Conservation (phyloP, 345 rosid genomes). For the Mangifera indica region DNA sequence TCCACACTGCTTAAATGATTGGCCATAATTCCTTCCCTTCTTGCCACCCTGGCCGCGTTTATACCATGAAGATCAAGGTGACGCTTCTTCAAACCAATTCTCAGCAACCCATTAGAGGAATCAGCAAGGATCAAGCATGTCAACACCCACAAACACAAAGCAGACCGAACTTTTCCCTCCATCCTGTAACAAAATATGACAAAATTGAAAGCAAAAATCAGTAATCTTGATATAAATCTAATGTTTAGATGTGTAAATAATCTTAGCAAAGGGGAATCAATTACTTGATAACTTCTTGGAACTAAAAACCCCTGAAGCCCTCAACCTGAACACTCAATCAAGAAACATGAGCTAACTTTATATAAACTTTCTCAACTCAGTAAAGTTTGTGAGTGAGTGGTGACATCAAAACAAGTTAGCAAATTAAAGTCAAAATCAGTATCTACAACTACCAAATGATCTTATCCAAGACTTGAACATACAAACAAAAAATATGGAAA, state of each 20-base stretch:
- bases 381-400: background rate
- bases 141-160: conserved; percentile 44
- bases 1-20: conserved; percentile 20
- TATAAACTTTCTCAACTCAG: background rate
- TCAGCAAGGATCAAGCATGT: conserved; percentile 46
- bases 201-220: background rate
- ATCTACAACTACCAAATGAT: too few species aligned
- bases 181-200: conserved; percentile 27
- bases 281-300: too few species aligned
- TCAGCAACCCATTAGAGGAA: conserved; percentile 45
- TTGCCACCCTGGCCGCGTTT: conserved; percentile 42
- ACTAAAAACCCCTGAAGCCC: background rate
- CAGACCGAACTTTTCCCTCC: conserved; percentile 29
- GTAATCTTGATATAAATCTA: too few species aligned
- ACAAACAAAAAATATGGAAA: background rate
- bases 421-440: too few species aligned
- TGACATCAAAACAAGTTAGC: background rate
- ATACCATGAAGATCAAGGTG: conserved; percentile 41
- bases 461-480: too few species aligned
- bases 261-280: too few species aligned
- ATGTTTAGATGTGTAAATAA: too few species aligned
- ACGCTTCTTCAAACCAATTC: conserved; percentile 66
- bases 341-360: background rate
- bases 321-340: background rate
- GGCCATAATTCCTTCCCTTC: conserved; percentile 21